Percentiles rank a stretch among this genome's conserved stretches.
These are phyloP conservation scores for Babesia bigemina DNA, from an alignment of 169 alveolate species.

Conservation along the genomic window DNA sequence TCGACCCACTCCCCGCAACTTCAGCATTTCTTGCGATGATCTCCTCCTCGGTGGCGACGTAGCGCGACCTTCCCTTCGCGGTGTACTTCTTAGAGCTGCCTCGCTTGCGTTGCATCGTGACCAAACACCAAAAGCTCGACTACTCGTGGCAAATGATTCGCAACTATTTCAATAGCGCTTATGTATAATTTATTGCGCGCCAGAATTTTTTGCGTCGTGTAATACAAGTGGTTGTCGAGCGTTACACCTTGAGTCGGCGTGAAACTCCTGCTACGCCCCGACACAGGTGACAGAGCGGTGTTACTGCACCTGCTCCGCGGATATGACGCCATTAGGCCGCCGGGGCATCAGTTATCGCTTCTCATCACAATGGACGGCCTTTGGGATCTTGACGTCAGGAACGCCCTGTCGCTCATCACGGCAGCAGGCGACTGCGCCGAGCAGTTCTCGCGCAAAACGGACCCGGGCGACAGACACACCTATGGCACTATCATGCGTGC, in stretches of 20 bases:
- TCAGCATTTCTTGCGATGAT: conserved; percentile 59
- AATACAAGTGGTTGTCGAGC: no score
- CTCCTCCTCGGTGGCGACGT: conserved; percentile 69
- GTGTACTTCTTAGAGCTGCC: conserved; percentile 69
- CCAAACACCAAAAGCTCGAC: background rate
- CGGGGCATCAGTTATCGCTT: background rate
- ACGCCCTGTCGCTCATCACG: conserved; percentile 36
- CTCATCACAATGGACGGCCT: conserved; percentile 46
- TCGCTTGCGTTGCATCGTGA: conserved; percentile 54
- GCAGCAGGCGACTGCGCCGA: conserved; percentile 30
- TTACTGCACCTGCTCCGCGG: no score
- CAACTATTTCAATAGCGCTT: background rate
- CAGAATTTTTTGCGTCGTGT: no score
- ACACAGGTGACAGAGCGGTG: no score
- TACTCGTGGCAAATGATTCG: background rate
- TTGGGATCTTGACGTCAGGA: conserved; percentile 62
- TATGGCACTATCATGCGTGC: conserved; percentile 58
- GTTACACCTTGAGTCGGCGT: no score
- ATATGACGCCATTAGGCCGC: background rate
- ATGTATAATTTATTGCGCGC: background rate
- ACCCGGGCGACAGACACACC: conserved; percentile 23
- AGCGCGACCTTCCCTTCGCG: conserved; percentile 64
- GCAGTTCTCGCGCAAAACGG: conserved; percentile 30
- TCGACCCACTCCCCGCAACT: background rate
- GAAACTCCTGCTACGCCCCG: no score